Conservation (phyloP, 805 yeast species). For the Sugiyamaella qingdaonensis region DNA sequence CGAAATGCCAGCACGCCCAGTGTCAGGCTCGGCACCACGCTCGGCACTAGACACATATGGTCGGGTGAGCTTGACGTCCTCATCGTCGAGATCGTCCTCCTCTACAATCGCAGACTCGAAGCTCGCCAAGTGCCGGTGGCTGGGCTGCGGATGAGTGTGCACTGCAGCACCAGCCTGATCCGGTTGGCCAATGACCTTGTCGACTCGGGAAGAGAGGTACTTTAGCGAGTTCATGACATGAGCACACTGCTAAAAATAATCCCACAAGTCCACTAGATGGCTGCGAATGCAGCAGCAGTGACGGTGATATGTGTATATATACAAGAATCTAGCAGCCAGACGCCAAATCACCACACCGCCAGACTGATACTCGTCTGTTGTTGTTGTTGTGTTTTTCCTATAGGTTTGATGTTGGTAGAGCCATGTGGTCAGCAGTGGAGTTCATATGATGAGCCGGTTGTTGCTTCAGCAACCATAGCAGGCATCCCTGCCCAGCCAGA, state of each 20-base stretch:
- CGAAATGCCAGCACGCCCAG: neutral
- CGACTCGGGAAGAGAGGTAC: conserved; percentile 27
- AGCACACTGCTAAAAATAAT: neutral
- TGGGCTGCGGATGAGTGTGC: neutral
- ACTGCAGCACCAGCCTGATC: neutral
- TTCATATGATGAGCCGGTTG: neutral
- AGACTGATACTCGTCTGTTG: too few species aligned
- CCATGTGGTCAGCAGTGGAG: neutral
- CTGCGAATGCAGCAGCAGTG: neutral
- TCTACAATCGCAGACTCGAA: conserved; percentile 3
- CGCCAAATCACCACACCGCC: too few species aligned
- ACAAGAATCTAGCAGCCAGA: too few species aligned
- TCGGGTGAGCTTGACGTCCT: neutral
- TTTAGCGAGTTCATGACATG: conserved; percentile 27
- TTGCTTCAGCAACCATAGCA: neutral
- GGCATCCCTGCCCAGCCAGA: neutral
- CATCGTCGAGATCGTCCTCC: neutral
- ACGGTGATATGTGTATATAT: neutral
- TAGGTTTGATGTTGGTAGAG: neutral
- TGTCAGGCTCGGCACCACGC: too few species aligned
- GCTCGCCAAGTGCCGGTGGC: neutral
- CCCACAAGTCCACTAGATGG: neutral
- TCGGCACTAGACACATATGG: neutral
- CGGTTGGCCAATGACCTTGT: conserved; percentile 24
- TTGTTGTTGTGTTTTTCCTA: neutral